Evolutionary conservation across 345 rosid genomes (phyloP).

Genomic region (Noccaea caerulescens): DNA sequence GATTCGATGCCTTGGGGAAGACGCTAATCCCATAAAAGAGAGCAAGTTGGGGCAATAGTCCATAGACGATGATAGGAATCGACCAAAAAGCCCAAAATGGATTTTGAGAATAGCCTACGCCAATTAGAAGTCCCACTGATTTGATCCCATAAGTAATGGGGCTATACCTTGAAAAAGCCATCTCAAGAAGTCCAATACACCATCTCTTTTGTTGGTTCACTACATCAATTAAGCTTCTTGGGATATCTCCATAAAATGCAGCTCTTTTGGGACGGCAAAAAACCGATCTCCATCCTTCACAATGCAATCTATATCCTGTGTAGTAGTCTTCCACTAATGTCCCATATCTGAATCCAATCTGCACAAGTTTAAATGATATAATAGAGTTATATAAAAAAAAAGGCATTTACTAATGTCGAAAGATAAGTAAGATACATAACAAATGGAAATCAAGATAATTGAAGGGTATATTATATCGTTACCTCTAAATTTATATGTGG

Average conservation of each 20-base stretch:
- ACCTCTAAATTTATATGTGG: too few species aligned
- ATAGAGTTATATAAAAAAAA: neutral
- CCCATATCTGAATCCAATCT: constrained; percentile 75
- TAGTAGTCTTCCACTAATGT: constrained; percentile 71
- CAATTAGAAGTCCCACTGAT: constrained; percentile 48
- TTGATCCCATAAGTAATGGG: constrained; percentile 55
- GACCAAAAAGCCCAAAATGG: constrained; percentile 58
- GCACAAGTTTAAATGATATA: constrained; percentile 14
- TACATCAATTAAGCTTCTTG: constrained; percentile 51
- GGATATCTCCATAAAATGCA: constrained; percentile 68
- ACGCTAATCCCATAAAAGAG: constrained; percentile 52
- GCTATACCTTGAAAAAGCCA: constrained; percentile 48
- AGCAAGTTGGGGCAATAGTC: constrained; percentile 67
- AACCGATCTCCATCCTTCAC: constrained; percentile 73
- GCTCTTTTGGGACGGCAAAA: constrained; percentile 63
- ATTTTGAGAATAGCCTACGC: constrained; percentile 49
- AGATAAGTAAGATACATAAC: neutral
- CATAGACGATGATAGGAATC: constrained; percentile 56
- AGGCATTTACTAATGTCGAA: neutral
- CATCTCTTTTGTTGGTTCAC: constrained; percentile 68
- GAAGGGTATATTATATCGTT: too few species aligned
- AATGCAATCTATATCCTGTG: constrained; percentile 59
- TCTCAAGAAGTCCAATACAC: constrained; percentile 65
- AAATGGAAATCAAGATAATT: too few species aligned
- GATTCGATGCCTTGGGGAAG: constrained; percentile 63